Conservation (phyloP, 345 rosid species). For the Cardamine chenopodiifolia region DNA sequence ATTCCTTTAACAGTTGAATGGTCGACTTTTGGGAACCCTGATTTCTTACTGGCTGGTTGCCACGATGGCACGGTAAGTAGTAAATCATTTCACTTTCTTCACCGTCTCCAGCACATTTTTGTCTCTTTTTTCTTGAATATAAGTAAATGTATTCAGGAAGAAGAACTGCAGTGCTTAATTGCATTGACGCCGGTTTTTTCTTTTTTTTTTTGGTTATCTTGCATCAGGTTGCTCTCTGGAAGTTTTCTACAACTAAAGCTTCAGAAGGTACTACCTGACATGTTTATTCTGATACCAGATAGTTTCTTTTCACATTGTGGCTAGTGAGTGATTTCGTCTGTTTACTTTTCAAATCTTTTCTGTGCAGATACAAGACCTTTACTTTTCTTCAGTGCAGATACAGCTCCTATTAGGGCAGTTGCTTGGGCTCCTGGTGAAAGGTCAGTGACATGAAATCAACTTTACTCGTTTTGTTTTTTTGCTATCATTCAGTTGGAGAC, state of each 20-base stretch:
- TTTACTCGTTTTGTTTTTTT: not conserved
- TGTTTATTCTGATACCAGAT: constrained; percentile 16
- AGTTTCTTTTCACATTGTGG: constrained; percentile 14
- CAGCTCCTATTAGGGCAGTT: constrained; percentile 75
- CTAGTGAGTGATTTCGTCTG: constrained; percentile 14
- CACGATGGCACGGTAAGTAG: constrained; percentile 83
- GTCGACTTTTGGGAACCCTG: constrained; percentile 66
- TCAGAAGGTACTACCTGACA: constrained; percentile 55
- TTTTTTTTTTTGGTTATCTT: constrained; percentile 15
- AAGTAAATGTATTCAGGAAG: constrained; percentile 17
- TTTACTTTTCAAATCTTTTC: constrained; percentile 23
- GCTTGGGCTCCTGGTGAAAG: constrained; percentile 89
- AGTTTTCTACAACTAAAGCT: constrained; percentile 57
- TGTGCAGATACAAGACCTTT: constrained; percentile 84
- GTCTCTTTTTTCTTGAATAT: constrained; percentile 1
- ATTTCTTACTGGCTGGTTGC: constrained; percentile 89
- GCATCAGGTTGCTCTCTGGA: constrained; percentile 94
- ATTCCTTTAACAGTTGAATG: constrained; percentile 88
- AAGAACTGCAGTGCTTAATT: not conserved
- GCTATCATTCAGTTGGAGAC: constrained; percentile 4
- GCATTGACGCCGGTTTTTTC: not conserved
- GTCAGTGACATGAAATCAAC: constrained; percentile 43
- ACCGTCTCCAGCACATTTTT: not conserved
- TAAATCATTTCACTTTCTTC: not conserved
- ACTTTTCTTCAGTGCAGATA: constrained; percentile 85